Percentiles rank a stretch among this genome's conserved stretches.
Evolutionary conservation across 2,329 filamentous ascomycete genomes (phyloP).

Genomic region (Alternaria novae-zelandiae): DNA sequence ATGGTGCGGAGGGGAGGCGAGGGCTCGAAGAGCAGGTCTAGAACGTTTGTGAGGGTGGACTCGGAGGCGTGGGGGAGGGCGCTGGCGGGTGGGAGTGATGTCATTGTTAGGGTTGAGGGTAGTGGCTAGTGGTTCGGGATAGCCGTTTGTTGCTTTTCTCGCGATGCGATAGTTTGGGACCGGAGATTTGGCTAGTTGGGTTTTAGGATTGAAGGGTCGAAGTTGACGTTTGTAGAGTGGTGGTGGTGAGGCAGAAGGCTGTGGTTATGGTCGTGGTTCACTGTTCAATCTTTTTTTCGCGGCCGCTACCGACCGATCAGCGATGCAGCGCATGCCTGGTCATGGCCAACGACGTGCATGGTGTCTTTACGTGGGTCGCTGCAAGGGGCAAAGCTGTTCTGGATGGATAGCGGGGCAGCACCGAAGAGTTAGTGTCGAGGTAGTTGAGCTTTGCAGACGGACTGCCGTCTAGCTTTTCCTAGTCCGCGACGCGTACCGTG

Average conservation of each 20-base stretch:
- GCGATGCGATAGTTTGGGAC: conserved; percentile 5
- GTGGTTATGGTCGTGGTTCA: neutral
- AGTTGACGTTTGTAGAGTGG: neutral
- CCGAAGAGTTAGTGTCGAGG: neutral
- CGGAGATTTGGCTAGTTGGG: neutral
- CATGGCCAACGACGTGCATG: neutral
- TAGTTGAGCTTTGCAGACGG: conserved; percentile 3
- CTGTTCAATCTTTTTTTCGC: conserved; percentile 2
- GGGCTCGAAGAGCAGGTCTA: conserved; percentile 87
- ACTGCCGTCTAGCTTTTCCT: conserved; percentile 1
- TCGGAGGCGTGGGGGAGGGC: conserved; percentile 64
- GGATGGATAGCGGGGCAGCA: conserved; percentile 15
- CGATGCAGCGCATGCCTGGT: neutral
- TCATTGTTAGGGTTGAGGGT: conserved; percentile 21
- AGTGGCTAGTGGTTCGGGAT: neutral
- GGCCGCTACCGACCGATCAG: conserved; percentile 38
- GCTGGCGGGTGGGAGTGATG: conserved; percentile 63
- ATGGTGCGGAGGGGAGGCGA: conserved; percentile 75
- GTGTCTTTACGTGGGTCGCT: conserved; percentile 15
- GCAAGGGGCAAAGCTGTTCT: conserved; percentile 33
- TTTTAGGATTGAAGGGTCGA: neutral
- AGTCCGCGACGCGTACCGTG: conserved; percentile 1
- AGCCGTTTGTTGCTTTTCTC: conserved; percentile 1
- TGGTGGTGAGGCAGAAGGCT: neutral
- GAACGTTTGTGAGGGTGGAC: conserved; percentile 61